Evolutionary conservation across 208 protist species (phyloP).

Genomic region (Porcisia deanei): DNA sequence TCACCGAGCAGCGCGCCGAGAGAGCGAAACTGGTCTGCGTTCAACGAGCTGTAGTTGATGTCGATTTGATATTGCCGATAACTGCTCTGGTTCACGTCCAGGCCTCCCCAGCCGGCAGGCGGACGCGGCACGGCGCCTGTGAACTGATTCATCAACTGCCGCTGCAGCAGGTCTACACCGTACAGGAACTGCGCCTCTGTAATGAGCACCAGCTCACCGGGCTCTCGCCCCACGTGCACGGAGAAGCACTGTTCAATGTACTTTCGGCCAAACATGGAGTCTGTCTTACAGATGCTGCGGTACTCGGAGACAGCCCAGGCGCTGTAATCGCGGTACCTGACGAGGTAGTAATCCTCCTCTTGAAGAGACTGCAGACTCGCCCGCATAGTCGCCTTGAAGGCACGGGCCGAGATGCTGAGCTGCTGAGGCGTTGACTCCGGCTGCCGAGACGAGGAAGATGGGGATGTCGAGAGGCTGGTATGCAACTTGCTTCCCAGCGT

Average conservation of each 20-base stretch:
- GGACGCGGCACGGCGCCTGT: conserved; percentile 25
- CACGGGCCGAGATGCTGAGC: conserved; percentile 42
- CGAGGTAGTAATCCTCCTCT: conserved; percentile 85
- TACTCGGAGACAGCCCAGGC: conserved; percentile 64
- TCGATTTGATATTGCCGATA: conserved; percentile 62
- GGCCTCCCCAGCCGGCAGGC: conserved; percentile 20
- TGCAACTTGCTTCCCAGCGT: not conserved
- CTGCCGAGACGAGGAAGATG: conserved; percentile 1
- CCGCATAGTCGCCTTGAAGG: conserved; percentile 63
- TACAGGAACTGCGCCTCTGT: conserved; percentile 82
- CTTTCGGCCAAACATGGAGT: conserved; percentile 61
- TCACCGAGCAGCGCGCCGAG: conserved; percentile 70
- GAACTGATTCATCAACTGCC: conserved; percentile 61
- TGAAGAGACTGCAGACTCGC: conserved; percentile 63
- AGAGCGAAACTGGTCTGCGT: conserved; percentile 82
- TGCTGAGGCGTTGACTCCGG: conserved; percentile 11
- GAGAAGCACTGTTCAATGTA: conserved; percentile 89
- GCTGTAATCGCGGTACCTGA: conserved; percentile 85
- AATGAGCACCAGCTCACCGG: conserved; percentile 75
- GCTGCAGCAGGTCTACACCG: conserved; percentile 74
- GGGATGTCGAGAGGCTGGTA: not conserved
- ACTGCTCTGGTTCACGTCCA: conserved; percentile 30
- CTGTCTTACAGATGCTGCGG: conserved; percentile 50
- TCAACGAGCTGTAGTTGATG: conserved; percentile 71
- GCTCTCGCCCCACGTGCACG: conserved; percentile 78